phyloP scores from a whole-genome alignment of 371 early-diverging fungal species.

The Circinella minor region DNA sequence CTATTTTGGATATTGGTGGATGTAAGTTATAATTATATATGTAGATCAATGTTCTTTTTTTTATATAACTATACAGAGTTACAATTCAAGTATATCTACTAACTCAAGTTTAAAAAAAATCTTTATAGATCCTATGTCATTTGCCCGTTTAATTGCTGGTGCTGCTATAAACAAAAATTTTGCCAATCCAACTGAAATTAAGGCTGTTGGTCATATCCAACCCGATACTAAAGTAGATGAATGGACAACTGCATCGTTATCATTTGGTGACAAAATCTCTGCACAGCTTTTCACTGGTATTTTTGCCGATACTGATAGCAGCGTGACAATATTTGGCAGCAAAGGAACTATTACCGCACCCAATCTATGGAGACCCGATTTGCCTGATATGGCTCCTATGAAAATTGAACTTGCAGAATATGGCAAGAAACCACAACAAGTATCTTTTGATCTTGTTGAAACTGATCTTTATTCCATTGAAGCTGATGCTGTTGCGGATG shows the following conservation, averaged over 20 bases:
- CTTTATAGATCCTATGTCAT: constrained; percentile 49
- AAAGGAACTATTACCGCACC: constrained; percentile 37
- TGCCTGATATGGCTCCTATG: constrained; percentile 38
- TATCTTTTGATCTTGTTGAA: constrained; percentile 33
- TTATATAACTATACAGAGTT: too few species aligned
- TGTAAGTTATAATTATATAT: constrained; percentile 28
- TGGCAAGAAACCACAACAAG: constrained; percentile 28
- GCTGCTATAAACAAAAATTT: constrained; percentile 22
- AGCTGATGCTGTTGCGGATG: constrained; percentile 50
- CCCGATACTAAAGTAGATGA: constrained; percentile 51
- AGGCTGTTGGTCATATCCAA: constrained; percentile 45
- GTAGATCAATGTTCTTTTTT: too few species aligned
- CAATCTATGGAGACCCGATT: constrained; percentile 53
- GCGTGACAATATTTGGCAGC: constrained; percentile 41
- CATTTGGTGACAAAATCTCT: constrained; percentile 34
- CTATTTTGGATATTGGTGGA: constrained; percentile 55
- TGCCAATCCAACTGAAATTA: constrained; percentile 35
- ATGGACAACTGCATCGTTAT: constrained; percentile 45
- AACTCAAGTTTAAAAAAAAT: neutral
- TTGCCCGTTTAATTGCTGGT: constrained; percentile 48
- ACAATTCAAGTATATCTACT: neutral
- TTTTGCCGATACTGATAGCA: constrained; percentile 42
- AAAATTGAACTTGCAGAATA: constrained; percentile 32
- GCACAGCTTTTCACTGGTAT: constrained; percentile 50
- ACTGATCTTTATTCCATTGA: constrained; percentile 45